These are phyloP conservation scores for Chlamydomonas sp. DNA, from an alignment of 139 green algal species.

Conservation along the genomic window DNA sequence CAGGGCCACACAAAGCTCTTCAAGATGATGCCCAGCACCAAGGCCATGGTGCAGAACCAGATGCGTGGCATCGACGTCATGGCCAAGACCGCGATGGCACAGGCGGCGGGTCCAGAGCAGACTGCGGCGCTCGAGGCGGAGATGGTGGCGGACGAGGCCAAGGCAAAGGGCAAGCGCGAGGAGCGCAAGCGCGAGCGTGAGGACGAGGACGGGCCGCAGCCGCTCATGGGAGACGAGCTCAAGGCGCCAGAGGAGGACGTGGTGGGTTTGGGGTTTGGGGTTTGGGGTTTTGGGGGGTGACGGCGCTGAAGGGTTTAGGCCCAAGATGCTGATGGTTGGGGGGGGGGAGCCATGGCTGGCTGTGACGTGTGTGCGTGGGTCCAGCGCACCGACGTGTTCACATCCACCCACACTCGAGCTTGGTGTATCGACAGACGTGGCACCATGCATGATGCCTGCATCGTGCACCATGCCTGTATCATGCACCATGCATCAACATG, in stretches of 20 bases:
- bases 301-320: too few relatives aligned
- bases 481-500: too few relatives aligned
- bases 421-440: too few relatives aligned
- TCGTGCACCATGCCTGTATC: too few relatives aligned
- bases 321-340: too few relatives aligned
- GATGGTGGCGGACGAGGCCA: constrained; percentile 17
- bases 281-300: too few relatives aligned
- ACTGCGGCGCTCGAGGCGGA: constrained; percentile 12
- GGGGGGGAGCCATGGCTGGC: too few relatives aligned
- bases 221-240: not conserved
- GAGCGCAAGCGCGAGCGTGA: not conserved
- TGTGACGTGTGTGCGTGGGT: too few relatives aligned
- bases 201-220: not conserved
- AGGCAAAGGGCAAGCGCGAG: constrained; percentile 5
- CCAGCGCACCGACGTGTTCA: too few relatives aligned
- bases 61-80: constrained; percentile 23
- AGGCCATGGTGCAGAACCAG: constrained; percentile 37
- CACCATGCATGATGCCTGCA: too few relatives aligned
- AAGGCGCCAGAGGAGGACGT: not conserved
- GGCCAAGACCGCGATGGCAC: constrained; percentile 20
- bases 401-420: too few relatives aligned
- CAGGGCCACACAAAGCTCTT: constrained; percentile 45
- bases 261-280: too few relatives aligned
- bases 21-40: constrained; percentile 24
- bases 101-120: not conserved